Evolutionary conservation across 495 filamentous ascomycete species (phyloP).

Genomic region (Tuber umbilicatum): DNA sequence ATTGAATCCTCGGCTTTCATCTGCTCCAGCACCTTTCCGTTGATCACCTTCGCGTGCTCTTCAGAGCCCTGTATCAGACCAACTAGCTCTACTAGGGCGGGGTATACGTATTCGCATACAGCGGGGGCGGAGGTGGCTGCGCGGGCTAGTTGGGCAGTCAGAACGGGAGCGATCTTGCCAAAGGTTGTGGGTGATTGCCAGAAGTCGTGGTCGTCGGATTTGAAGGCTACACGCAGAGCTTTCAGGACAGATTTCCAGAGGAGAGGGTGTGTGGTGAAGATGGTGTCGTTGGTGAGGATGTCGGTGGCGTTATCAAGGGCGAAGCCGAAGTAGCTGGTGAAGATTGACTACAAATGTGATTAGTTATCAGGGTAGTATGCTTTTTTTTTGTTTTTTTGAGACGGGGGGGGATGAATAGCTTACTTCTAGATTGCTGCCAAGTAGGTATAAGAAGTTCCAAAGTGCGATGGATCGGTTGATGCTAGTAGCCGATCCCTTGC

Average conservation of each 20-base stretch:
- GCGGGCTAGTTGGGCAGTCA: conserved; percentile 62
- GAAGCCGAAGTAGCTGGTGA: conserved; percentile 82
- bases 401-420: conserved; percentile 10
- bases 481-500: conserved; percentile 14
- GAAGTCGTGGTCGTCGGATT: conserved; percentile 69
- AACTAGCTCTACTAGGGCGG: conserved; percentile 67
- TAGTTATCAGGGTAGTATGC: not conserved
- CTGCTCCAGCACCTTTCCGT: conserved; percentile 63
- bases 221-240: conserved; percentile 65
- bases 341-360: conserved; percentile 57
- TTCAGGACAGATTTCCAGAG: conserved; percentile 50
- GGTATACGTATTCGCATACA: conserved; percentile 36
- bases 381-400: not conserved
- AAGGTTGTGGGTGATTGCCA: conserved; percentile 91
- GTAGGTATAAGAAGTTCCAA: conserved; percentile 68
- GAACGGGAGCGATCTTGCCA: conserved; percentile 56
- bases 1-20: conserved; percentile 62
- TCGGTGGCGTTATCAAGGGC: conserved; percentile 65
- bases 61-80: conserved; percentile 64
- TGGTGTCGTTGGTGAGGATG: conserved; percentile 49
- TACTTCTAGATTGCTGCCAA: conserved; percentile 77
- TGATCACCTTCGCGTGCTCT: conserved; percentile 84
- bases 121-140: conserved; percentile 45
- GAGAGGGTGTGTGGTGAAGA: not conserved
- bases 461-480: conserved; percentile 43